Evolutionary conservation across 2,329 filamentous ascomycete species (phyloP).

Genomic region (Didymella arachidicola): DNA sequence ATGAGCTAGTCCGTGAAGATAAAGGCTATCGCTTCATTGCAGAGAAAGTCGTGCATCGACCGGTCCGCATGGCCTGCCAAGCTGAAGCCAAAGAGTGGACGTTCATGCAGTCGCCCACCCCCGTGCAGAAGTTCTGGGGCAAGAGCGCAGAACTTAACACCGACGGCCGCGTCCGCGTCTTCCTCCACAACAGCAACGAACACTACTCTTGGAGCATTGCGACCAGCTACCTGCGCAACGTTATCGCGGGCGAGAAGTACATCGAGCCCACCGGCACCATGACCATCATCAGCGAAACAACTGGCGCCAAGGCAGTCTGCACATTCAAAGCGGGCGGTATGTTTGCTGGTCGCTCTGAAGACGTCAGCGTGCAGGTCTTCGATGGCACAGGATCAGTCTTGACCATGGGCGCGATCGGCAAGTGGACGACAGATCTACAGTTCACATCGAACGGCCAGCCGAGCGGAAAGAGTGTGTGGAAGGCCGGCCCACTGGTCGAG

Average conservation of each 20-base stretch:
- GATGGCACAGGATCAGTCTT: conserved; percentile 71
- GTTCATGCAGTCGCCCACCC: conserved; percentile 84
- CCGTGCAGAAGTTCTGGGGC: conserved; percentile 97
- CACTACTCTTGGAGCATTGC: conserved; percentile 88
- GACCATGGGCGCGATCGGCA: conserved; percentile 75
- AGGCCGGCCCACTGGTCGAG: conserved; percentile 77
- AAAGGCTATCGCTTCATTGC: conserved; percentile 89
- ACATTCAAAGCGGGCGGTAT: conserved; percentile 96
- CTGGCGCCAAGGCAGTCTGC: conserved; percentile 81
- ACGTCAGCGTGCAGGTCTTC: conserved; percentile 79
- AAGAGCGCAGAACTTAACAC: conserved; percentile 95
- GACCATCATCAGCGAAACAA: conserved; percentile 83
- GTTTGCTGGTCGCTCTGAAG: conserved; percentile 94
- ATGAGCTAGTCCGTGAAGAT: conserved; percentile 87
- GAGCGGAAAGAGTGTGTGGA: conserved; percentile 77
- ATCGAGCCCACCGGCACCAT: conserved; percentile 93
- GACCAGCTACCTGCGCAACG: conserved; percentile 90
- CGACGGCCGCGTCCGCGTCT: conserved; percentile 82
- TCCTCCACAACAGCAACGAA: conserved; percentile 78
- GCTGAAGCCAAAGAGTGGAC: conserved; percentile 88
- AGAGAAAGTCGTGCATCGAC: conserved; percentile 93
- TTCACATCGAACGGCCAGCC: conserved; percentile 68
- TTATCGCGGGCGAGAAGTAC: conserved; percentile 98
- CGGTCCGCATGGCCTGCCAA: conserved; percentile 90
- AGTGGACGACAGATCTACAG: conserved; percentile 80